phyloP scores from a whole-genome alignment of 371 early-diverging fungal species.

The Funneliformis caledonium region DNA sequence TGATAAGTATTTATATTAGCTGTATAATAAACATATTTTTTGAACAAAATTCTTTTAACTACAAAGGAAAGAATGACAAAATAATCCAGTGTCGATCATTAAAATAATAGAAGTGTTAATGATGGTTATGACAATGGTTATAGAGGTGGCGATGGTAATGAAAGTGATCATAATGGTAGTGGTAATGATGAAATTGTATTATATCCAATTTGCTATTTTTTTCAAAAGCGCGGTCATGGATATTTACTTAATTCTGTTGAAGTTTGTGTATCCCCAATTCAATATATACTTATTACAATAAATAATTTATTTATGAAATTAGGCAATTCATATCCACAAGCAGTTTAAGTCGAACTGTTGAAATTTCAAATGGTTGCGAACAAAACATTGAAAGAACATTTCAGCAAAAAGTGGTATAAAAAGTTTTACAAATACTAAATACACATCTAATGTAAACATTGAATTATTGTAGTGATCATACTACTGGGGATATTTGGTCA shows the following conservation, averaged over 20 bases:
- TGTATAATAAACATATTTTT: too few relatives aligned
- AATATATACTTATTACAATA: neutral
- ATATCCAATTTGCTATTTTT: too few relatives aligned
- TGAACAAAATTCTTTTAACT: too few relatives aligned
- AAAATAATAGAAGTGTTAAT: too few relatives aligned
- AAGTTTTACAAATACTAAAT: neutral
- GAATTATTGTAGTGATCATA: neutral
- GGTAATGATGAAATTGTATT: neutral
- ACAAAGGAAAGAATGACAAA: too few relatives aligned
- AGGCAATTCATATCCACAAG: neutral
- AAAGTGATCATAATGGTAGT: too few relatives aligned
- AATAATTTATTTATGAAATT: neutral
- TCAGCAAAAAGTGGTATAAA: neutral
- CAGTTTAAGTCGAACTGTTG: neutral
- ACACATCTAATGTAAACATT: neutral
- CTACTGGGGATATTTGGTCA: neutral
- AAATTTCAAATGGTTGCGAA: neutral
- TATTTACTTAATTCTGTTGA: neutral
- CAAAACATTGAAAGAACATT: neutral
- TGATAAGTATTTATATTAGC: too few relatives aligned
- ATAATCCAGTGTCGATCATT: too few relatives aligned
- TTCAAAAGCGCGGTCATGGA: neutral
- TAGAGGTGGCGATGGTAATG: too few relatives aligned
- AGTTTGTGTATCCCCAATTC: neutral
- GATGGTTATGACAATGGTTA: too few relatives aligned